Base-by-base conservation (phyloP, 2,329 filamentous ascomycete genomes). In the Ceratocystis alfenasii region DNA sequence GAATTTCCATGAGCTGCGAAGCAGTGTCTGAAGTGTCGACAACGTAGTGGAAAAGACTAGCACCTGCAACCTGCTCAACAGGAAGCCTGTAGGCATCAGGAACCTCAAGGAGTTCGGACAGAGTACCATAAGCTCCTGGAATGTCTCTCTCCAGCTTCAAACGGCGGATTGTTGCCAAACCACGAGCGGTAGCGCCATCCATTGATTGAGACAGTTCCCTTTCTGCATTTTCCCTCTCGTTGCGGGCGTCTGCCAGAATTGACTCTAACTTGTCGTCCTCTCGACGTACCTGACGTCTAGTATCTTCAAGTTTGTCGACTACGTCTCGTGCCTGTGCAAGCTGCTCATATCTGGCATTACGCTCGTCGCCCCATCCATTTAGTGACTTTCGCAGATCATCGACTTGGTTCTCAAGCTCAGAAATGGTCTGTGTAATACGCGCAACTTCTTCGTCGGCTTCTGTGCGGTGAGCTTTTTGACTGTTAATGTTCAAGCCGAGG, bases 11-110 rank as follows among this genome's bases (percentile, higher is more conserved):
- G 44, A 96, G 83, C 70, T 85, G 84, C 1, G 89, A 90, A 0
- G 92, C 91, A 0, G 92, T 96, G 50, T 88, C 85, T 68, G 95
- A 90, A 62, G 88, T 93, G 74, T 99, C 93, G 55, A 97, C 93
- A 10, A 99, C 86, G 70, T 96, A 96, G 75, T 99, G 90, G 76
- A 99, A 99, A 7, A 99, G 80, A 73, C 90, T 95, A 69, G 87
- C 87, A 20, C 94, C 94, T 1, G 93, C 94, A 63, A 92, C 94
- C 71, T 95, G 90, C 76, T 99, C 94, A 8, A 95, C 88, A 1
- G 94, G 90, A 10, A 92, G 85, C 68, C 91, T 86, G 76, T 96
- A 97, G 64, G 85, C 83, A 64, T 96, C 90, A 67, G 81, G 84
- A 62, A 96, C 90, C 65, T 91, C 85, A 71, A 97, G 85, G n/a